phyloP scores from a whole-genome alignment of 2,329 filamentous ascomycete species.

The Ceratocystis alfenasii region DNA sequence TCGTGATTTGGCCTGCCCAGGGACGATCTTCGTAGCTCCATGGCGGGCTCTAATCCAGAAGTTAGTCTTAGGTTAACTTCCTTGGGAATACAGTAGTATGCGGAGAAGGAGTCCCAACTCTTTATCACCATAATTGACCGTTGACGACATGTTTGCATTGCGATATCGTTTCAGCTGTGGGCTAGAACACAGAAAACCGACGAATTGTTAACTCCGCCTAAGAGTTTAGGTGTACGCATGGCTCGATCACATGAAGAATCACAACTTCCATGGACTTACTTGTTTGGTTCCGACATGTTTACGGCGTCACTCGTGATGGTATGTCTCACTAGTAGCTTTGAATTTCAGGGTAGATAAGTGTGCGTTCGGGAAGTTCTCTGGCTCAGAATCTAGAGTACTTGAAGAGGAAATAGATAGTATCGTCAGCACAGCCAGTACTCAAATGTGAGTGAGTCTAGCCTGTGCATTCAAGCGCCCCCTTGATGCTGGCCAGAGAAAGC shows the following conservation, averaged over 20 bases:
- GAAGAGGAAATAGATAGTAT: neutral
- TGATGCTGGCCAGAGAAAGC: conserved; percentile 1
- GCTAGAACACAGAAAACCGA: conserved; percentile 2
- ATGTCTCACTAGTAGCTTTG: neutral
- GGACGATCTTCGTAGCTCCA: conserved; percentile 11
- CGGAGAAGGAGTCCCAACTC: conserved; percentile 7
- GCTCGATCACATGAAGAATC: neutral
- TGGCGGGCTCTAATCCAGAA: neutral
- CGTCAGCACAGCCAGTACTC: neutral
- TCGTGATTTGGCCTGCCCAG: conserved; percentile 10
- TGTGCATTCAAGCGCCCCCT: neutral
- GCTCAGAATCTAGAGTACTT: conserved; percentile 1
- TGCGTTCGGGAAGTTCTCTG: neutral
- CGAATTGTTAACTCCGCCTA: conserved; percentile 2
- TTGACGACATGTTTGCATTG: conserved; percentile 13
- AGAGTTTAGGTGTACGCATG: neutral
- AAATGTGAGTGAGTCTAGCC: neutral
- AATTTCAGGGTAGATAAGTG: neutral
- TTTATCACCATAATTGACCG: conserved; percentile 10
- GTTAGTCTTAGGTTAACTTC: neutral
- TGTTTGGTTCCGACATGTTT: conserved; percentile 4
- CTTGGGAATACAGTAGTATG: neutral
- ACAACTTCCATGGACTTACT: neutral
- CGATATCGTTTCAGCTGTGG: conserved; percentile 11
- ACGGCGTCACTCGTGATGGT: neutral